Base-by-base conservation (phyloP, 2,329 filamentous ascomycete species). In the Xenoacremonium recifei region DNA sequence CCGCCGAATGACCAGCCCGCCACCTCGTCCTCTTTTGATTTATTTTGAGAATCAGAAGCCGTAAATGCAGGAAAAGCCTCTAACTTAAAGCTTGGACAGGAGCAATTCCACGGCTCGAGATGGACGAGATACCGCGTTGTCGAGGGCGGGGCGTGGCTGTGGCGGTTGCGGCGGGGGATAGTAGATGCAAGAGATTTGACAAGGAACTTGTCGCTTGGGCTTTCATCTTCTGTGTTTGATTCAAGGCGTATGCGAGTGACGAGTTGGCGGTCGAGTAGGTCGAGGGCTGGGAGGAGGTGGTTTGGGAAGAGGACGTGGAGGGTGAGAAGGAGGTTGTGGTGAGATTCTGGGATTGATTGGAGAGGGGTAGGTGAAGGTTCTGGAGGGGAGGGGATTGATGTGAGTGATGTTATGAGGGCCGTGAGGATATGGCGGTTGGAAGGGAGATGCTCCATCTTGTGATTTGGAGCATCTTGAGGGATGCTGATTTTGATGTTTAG, bases 271-370 rank as follows among this genome's bases (percentile, higher is more conserved):
- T 99, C 93, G 1, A 99, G 75, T 0, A 97, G 75, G 63, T 97
- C 91, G 3, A 99, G 75, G 0, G 92, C 89, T 3, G 89, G 87
- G 1, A 96, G 81, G 2, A 96, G 69, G 40, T 89, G 78, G 49
- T 81, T 80, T 0, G 90, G 90, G 58, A 95, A 95, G 12, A 96
- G 70, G 23, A 89, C 86, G 67, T 96, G 91, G 0, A 96, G 77
- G 0, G 88, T 89, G 2, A 89, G 70, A n/a, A 96, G 70, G 13
- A 86, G 68, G 36, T 78, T 73, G 1, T 73, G 69, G 44, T 71
- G 63, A n/a, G 66, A 51, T 13, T 39, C 39, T 30, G 49, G 47
- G 17, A 57, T 47, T 37, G 41, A 30, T 21, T 51, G 44, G 35
- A 46, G 37, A 27, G 53, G 47, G 9, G 54, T 17, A 29, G 51